Conservation (phyloP, 2,329 filamentous ascomycete species). For the Cercospora janseana region DNA sequence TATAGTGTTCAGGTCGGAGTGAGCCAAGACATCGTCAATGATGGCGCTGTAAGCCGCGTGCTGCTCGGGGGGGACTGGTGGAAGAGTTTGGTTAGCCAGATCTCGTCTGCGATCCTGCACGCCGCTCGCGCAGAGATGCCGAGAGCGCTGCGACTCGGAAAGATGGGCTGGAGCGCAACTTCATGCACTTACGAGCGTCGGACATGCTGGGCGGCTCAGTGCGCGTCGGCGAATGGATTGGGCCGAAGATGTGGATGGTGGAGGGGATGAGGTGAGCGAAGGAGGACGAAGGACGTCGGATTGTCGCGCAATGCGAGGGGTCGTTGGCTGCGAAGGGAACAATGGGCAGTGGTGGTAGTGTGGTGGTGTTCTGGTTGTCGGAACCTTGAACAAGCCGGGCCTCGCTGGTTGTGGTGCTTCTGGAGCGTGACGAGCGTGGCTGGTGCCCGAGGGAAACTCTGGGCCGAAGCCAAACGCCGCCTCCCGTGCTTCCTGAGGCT, state of each 20-base stretch:
- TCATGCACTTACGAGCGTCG: conserved; percentile 10
- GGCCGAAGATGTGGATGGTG: conserved; percentile 2
- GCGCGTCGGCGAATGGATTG: neutral
- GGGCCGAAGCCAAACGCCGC: too few species aligned
- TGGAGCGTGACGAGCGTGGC: conserved; percentile 5
- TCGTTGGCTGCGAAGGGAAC: conserved; percentile 1
- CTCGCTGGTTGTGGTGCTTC: neutral
- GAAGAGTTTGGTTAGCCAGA: conserved; percentile 5
- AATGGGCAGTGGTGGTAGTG: neutral
- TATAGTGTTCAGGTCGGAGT: conserved; percentile 62
- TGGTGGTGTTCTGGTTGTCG: neutral
- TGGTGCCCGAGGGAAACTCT: too few species aligned
- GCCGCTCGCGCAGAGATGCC: neutral
- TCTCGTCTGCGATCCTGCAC: neutral
- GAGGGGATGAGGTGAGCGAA: neutral
- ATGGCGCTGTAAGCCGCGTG: conserved; percentile 50
- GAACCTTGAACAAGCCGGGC: too few species aligned
- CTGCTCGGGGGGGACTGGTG: conserved; percentile 33
- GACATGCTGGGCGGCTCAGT: conserved; percentile 11
- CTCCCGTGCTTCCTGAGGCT: too few species aligned
- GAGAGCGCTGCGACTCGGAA: neutral
- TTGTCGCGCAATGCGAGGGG: neutral
- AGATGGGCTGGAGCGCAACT: neutral
- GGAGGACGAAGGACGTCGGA: neutral
- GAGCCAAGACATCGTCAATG: conserved; percentile 61